Evolutionary conservation across 1,139 yeast genomes (phyloP), one percentile per base, ranked within the genome.

Genomic region (Candida sp.): DNA sequence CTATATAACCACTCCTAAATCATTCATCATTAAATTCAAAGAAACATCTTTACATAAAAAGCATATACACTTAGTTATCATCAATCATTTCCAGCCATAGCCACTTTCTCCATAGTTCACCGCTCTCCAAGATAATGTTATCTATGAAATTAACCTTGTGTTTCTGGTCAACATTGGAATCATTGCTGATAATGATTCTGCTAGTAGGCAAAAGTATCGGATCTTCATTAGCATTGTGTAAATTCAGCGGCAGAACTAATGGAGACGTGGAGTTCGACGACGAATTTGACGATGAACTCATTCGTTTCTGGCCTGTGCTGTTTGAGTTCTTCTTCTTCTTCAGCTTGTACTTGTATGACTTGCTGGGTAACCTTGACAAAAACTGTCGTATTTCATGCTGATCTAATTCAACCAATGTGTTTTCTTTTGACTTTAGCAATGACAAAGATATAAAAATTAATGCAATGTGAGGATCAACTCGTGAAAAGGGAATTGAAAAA

Each of bases 21-120:
- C 42, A 38, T 38, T 38, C 27, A 38, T 38, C 42, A 38, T 38
- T 17, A 17, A 17, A 17, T 17, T 17, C 17, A 17, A 17, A 17
- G 2, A 40, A 40, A 22, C 11, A 38, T 23, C 7, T 12, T 31
- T 33, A 26, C n/a, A 25, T 26, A 38, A 26, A 34, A 11, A 34
- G 17, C 5, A 33, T 33, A 33, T 5, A 4, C 17, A 33, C 8
- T 25, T 34, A 63, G 53, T 67, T 66, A 46, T 77, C 80, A 44
- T 84, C 89, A 60, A 81, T 75, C 72, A 84, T 74, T 63, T 87
- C 93, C 62, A 80, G 73, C 86, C 92, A 88, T 42, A 88, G 72
- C 92, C 96, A 90, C 59, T 86, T 87, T 54, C 97, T 77, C 96
- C 96, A 91, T 48, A 90, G 75, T 61, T 90, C 96, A 17, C 96